Conservation (phyloP, 805 yeast species). For the Suhomyces pyralidae region DNA sequence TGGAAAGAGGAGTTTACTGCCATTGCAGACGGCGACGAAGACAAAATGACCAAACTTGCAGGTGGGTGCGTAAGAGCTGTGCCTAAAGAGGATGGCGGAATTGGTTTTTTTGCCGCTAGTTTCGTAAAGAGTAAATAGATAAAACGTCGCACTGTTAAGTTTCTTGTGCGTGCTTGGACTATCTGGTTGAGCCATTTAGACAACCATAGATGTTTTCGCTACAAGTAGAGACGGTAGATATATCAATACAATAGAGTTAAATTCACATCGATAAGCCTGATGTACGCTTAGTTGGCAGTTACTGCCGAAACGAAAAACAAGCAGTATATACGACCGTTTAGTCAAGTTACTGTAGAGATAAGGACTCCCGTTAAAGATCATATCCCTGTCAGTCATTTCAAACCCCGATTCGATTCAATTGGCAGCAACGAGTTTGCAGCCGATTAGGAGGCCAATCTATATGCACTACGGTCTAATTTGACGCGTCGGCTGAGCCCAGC, state of each 20-base stretch:
- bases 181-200: too few species aligned
- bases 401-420: too few species aligned
- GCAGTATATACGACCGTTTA: background rate
- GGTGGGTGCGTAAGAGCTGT: constrained; percentile 83
- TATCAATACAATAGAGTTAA: too few species aligned
- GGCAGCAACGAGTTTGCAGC: background rate
- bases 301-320: background rate
- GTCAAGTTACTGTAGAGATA: too few species aligned
- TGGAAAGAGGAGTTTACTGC: constrained; percentile 60
- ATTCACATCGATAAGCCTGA: too few species aligned
- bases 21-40: constrained; percentile 43
- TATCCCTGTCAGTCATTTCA: too few species aligned
- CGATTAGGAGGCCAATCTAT: background rate
- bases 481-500: background rate
- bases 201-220: too few species aligned
- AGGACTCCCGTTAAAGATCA: too few species aligned
- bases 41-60: constrained; percentile 47
- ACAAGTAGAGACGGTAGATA: too few species aligned
- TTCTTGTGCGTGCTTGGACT: too few species aligned
- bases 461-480: background rate
- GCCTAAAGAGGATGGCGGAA: constrained; percentile 94
- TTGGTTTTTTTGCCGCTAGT: constrained; percentile 95
- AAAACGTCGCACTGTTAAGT: background rate
- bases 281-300: background rate
- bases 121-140: constrained; percentile 47